phyloP scores from a whole-genome alignment of 2,329 filamentous ascomycete species.

The Fusarium hostae region DNA sequence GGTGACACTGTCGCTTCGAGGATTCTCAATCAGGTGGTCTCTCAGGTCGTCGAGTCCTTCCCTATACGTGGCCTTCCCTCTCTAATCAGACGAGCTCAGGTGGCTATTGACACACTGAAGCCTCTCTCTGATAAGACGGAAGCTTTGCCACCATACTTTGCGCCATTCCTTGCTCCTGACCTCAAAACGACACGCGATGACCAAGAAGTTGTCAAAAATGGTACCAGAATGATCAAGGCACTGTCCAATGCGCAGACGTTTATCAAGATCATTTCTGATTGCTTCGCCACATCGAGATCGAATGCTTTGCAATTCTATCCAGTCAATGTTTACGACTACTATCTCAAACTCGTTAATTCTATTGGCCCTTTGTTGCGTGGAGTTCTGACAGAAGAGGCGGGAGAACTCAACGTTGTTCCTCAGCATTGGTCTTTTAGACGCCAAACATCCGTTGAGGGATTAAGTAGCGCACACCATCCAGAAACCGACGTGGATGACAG shows the following conservation, averaged over 20 bases:
- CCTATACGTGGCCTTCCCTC: constrained; percentile 85
- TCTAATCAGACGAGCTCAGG: constrained; percentile 78
- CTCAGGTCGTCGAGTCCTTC: constrained; percentile 81
- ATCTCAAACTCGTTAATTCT: constrained; percentile 76
- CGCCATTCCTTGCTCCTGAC: constrained; percentile 67
- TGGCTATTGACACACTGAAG: constrained; percentile 73
- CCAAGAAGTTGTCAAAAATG: constrained; percentile 59
- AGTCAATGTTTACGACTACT: constrained; percentile 87
- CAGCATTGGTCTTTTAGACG: constrained; percentile 67
- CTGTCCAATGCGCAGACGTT: constrained; percentile 81
- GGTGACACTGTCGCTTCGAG: constrained; percentile 73
- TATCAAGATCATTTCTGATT: constrained; percentile 77
- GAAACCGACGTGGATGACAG: constrained; percentile 46
- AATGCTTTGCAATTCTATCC: constrained; percentile 74
- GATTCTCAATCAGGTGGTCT: constrained; percentile 78
- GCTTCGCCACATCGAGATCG: constrained; percentile 76
- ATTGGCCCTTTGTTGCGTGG: constrained; percentile 82
- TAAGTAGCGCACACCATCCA: constrained; percentile 25
- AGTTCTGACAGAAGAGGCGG: constrained; percentile 86
- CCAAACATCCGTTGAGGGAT: constrained; percentile 43
- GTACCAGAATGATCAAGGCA: constrained; percentile 82
- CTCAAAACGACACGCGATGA: constrained; percentile 49
- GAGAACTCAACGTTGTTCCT: constrained; percentile 78
- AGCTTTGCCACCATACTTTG: constrained; percentile 75
- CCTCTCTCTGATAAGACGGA: constrained; percentile 67